Evolutionary conservation across 352 stramenopile genomes (phyloP).

Genomic region (Phytopythium oedochilum): DNA sequence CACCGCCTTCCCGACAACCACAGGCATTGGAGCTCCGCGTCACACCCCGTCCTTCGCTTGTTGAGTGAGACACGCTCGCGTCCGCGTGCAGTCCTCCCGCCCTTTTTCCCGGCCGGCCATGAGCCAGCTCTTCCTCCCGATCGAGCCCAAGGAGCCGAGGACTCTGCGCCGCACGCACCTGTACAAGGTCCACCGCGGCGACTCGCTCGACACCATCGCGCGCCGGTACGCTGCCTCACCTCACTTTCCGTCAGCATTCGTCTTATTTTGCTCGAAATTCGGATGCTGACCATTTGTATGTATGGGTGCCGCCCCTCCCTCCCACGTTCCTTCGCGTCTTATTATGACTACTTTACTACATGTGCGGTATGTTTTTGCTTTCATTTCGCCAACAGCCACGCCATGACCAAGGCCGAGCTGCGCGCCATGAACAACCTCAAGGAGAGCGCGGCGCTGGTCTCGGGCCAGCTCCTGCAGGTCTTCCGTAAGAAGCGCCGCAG

Average conservation of each 20-base stretch:
- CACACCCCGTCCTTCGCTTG: too few relatives aligned
- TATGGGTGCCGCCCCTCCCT: neutral
- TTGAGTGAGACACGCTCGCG: too few relatives aligned
- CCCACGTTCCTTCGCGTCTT: neutral
- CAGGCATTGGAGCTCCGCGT: too few relatives aligned
- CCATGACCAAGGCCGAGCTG: slow-evolving; percentile 45
- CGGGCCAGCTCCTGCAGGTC: slow-evolving; percentile 35
- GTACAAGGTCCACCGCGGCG: neutral
- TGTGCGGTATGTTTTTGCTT: neutral
- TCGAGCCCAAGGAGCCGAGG: slow-evolving; percentile 1
- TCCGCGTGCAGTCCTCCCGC: neutral
- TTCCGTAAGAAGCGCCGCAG: slow-evolving; percentile 32
- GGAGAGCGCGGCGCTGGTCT: slow-evolving; percentile 28
- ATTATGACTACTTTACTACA: too few relatives aligned
- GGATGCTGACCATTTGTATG: neutral
- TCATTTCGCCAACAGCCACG: slow-evolving; percentile 21
- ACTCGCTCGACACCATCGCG: slow-evolving; percentile 2
- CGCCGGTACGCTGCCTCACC: neutral
- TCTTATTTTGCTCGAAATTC: neutral
- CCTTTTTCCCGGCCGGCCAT: neutral
- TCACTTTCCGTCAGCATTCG: neutral
- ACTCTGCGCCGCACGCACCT: slow-evolving; percentile 1
- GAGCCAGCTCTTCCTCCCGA: slow-evolving; percentile 8
- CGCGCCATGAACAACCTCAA: slow-evolving; percentile 47
- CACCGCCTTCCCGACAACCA: neutral